Conservation (phyloP, 2,329 filamentous ascomycete species). For the Venturia effusa region DNA sequence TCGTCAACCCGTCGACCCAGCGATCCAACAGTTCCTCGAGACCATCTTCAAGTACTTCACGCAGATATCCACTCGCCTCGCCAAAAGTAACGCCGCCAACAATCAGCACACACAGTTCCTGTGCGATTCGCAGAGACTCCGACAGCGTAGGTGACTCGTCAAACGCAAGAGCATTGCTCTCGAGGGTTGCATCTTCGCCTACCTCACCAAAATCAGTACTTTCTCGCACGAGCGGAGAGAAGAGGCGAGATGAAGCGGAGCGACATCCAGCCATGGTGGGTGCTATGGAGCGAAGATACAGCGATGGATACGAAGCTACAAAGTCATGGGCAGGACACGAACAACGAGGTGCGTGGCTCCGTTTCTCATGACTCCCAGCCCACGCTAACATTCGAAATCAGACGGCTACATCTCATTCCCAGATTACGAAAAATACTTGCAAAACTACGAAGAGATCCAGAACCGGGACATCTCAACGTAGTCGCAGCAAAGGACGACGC, state of each 20-base stretch:
- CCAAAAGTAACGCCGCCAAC: slow-evolving; percentile 35
- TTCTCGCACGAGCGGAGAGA: background rate
- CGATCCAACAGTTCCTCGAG: slow-evolving; percentile 19
- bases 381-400: slow-evolving; percentile 14
- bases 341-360: slow-evolving; percentile 3
- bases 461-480: background rate
- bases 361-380: background rate
- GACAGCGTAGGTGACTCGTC: slow-evolving; percentile 28
- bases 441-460: slow-evolving; percentile 26
- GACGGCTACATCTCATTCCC: slow-evolving; percentile 64
- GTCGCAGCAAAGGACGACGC: background rate
- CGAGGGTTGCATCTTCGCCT: slow-evolving; percentile 29
- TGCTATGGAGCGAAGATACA: slow-evolving; percentile 11
- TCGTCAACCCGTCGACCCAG: slow-evolving; percentile 26
- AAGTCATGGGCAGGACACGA: slow-evolving; percentile 7
- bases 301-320: slow-evolving; percentile 9
- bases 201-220: background rate
- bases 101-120: slow-evolving; percentile 29
- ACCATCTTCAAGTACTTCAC: slow-evolving; percentile 22
- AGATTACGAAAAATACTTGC: slow-evolving; percentile 58
- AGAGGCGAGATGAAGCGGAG: background rate
- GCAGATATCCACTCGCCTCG: slow-evolving; percentile 33
- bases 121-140: slow-evolving; percentile 29
- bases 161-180: slow-evolving; percentile 31
- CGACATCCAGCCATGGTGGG: slow-evolving; percentile 8